These are phyloP conservation scores for Tulasnella sp. DNA, from an alignment of 768 basidiomycete genomes.

Conservation along the genomic window DNA sequence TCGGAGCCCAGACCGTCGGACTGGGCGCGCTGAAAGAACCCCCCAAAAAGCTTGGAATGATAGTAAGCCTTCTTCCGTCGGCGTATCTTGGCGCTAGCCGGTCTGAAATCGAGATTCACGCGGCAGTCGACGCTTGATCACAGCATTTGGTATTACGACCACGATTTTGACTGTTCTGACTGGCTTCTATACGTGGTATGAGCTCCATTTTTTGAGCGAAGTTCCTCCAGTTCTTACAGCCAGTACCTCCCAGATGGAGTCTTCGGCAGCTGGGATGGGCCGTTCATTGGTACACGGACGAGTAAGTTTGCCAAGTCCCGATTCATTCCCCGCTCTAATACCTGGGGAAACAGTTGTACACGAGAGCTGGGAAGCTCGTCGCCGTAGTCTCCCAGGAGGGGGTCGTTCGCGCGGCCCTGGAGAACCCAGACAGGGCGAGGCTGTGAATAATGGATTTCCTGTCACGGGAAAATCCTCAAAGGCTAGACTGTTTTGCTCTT, in stretches of 20 bases:
- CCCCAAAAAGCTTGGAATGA: slow-evolving; percentile 55
- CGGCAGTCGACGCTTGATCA: slow-evolving; percentile 72
- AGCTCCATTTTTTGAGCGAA: slow-evolving; percentile 26
- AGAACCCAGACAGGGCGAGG: slow-evolving; percentile 3
- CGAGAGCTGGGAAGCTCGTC: slow-evolving; percentile 58
- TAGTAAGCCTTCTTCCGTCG: slow-evolving; percentile 43
- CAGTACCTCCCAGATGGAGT: slow-evolving; percentile 48
- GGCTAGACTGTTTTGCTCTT: background rate
- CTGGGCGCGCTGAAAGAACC: slow-evolving; percentile 49
- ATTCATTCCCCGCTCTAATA: background rate
- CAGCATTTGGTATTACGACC: slow-evolving; percentile 70
- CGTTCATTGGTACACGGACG: slow-evolving; percentile 66
- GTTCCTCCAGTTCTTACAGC: background rate
- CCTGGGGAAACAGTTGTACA: slow-evolving; percentile 55
- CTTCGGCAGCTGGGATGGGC: slow-evolving; percentile 60
- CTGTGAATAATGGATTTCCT: slow-evolving; percentile 8
- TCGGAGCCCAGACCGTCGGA: slow-evolving; percentile 52
- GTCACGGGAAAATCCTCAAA: background rate
- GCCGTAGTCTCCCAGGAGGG: slow-evolving; percentile 82
- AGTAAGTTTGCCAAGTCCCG: slow-evolving; percentile 41
- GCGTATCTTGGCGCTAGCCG: background rate
- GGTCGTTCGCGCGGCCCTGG: slow-evolving; percentile 34
- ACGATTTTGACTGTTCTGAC: slow-evolving; percentile 71
- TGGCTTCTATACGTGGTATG: slow-evolving; percentile 76
- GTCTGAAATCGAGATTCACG: background rate